phyloP scores from a whole-genome alignment of 2,329 filamentous ascomycete genomes.

The Neonectria coccinea region DNA sequence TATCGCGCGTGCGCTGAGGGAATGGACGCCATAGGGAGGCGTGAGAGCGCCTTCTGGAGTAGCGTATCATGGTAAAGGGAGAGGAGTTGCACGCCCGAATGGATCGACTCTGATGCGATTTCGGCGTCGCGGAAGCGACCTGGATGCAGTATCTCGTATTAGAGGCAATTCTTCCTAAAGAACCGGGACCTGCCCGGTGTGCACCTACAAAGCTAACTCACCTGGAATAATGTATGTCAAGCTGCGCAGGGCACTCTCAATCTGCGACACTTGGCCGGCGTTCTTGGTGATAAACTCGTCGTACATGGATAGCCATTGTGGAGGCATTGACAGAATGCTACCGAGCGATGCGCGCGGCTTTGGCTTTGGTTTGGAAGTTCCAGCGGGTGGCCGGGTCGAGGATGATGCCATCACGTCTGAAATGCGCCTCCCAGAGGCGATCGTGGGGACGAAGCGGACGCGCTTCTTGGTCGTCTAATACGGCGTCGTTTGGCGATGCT shows the following conservation, averaged over 20 bases:
- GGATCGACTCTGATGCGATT: conserved; percentile 91
- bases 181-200: background rate
- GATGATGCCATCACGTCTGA: conserved; percentile 37
- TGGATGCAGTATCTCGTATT: conserved; percentile 46
- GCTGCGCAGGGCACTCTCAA: conserved; percentile 91
- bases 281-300: conserved; percentile 96
- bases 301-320: conserved; percentile 78
- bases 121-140: conserved; percentile 92
- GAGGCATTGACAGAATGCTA: conserved; percentile 66
- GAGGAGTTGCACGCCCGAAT: conserved; percentile 89
- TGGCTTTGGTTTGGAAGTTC: conserved; percentile 33
- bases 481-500: conserved; percentile 10
- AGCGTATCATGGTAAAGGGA: conserved; percentile 94
- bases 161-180: conserved; percentile 1
- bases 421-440: conserved; percentile 10
- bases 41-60: conserved; percentile 73
- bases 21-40: conserved; percentile 65
- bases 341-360: conserved; percentile 43
- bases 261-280: conserved; percentile 90
- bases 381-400: conserved; percentile 32
- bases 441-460: conserved; percentile 13
- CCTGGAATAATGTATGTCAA: conserved; percentile 96
- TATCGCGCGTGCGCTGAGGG: conserved; percentile 72
- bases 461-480: conserved; percentile 26
- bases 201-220: conserved; percentile 47